These are phyloP conservation scores for Nemania diffusa DNA, from an alignment of 2,329 filamentous ascomycete species.

Conservation along the genomic window DNA sequence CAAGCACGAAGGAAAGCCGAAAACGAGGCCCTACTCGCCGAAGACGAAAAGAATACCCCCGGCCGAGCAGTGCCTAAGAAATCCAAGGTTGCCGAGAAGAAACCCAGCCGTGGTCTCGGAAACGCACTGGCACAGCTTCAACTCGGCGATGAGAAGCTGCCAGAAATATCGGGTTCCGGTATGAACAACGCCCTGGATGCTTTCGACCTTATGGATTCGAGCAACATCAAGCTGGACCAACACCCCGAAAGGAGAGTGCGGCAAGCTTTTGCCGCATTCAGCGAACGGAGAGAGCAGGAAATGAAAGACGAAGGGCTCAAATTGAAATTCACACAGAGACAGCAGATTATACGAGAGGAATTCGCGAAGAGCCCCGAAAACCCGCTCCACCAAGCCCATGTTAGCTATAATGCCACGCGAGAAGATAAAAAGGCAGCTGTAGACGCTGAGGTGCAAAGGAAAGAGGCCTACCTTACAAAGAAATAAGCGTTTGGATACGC, in stretches of 20 bases:
- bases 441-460: slow-evolving; percentile 75
- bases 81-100: slow-evolving; percentile 74
- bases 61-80: slow-evolving; percentile 72
- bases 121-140: slow-evolving; percentile 72
- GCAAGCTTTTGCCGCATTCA: slow-evolving; percentile 81
- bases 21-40: slow-evolving; percentile 81
- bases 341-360: slow-evolving; percentile 60
- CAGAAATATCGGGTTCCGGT: slow-evolving; percentile 80
- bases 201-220: slow-evolving; percentile 68
- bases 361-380: slow-evolving; percentile 96
- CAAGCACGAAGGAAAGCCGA: slow-evolving; percentile 91
- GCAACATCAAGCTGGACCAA: slow-evolving; percentile 68
- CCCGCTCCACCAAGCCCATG: slow-evolving; percentile 84
- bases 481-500: slow-evolving; percentile 4
- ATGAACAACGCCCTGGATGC: slow-evolving; percentile 96
- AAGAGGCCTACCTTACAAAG: slow-evolving; percentile 63
- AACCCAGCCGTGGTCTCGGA: slow-evolving; percentile 57
- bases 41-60: slow-evolving; percentile 77
- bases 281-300: slow-evolving; percentile 79
- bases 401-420: slow-evolving; percentile 80
- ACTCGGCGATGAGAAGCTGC: slow-evolving; percentile 54
- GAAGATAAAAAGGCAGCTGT: slow-evolving; percentile 78
- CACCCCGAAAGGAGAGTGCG: slow-evolving; percentile 88
- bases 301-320: slow-evolving; percentile 86
- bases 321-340: slow-evolving; percentile 49